Base-by-base conservation (phyloP, 2,329 filamentous ascomycete species). In the Phialemoniopsis sp. region DNA sequence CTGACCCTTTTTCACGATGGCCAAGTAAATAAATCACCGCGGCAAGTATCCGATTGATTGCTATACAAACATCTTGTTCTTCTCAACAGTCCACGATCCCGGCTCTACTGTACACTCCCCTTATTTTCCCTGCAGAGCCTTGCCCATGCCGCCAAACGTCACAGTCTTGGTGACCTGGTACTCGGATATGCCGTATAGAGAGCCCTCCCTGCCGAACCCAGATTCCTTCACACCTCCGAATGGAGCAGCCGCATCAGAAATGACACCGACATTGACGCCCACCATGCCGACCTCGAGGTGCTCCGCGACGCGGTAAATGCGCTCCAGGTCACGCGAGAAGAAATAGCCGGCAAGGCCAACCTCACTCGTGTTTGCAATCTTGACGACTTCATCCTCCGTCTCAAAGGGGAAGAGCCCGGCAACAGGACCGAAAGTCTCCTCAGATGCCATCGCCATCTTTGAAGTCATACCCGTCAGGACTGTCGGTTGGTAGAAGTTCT, bases 361-460 rank as follows among this genome's bases (percentile, higher is more conserved):
- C 38, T 91, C 82, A 2, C 87, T 73, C 32, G 70, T 64, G 63
- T 98, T 98, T 4, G 93, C 91, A 48, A 91, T 67, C 46, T 77
- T 72, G 21, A 97, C 80, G 5, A 95, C 93, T 54, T 97, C 90
- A 38, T 85, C 82, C 65, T 97, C 93, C 0, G 84, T 89, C 34
- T 87, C 78, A 57, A 97, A 98, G 35, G 82, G 76, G 70, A 96
- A 96, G 13, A 97, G 65, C 1, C 87, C 91, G 0, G 90, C 91
- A 0, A 97, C 86, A 3, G 93, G 93, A 0, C 93, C 93, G 58
- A 98, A 98, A 0, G 91, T 98, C 71, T 98, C 93, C 63, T 97
- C 91, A 2, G 71, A 70, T 5, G 87, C 83, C 50, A 97, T 76
- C 43, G 78, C 75, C 93, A 97, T 97, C 32, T 90, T 80, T 42